Evolutionary conservation across 2,329 filamentous ascomycete genomes (phyloP).

Genomic region (Tolypocladium endophyticum): DNA sequence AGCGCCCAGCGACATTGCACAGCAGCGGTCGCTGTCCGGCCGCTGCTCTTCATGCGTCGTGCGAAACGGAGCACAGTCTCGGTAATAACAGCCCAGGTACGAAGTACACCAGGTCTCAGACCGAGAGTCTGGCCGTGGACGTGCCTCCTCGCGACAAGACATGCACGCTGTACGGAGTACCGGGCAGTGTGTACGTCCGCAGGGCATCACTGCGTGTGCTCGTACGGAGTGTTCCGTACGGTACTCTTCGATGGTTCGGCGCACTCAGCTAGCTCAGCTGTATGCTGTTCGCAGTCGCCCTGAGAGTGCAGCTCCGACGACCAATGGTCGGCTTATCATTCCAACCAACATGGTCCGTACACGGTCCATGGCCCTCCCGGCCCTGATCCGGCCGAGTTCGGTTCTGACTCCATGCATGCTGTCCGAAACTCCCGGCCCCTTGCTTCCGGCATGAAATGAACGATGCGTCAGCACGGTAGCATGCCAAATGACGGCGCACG

Average conservation of each 20-base stretch:
- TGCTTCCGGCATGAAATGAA: neutral
- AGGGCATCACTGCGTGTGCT: neutral
- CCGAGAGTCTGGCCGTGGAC: neutral
- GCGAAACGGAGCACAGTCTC: neutral
- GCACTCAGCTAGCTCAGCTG: neutral
- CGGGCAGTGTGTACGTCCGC: neutral
- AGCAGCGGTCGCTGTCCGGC: neutral
- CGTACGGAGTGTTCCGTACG: too few relatives aligned
- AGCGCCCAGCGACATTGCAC: neutral
- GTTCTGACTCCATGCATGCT: neutral
- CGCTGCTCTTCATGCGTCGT: neutral
- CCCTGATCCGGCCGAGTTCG: neutral
- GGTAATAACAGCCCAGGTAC: neutral
- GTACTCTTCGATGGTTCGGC: neutral
- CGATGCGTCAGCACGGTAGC: neutral
- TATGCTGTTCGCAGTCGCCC: neutral
- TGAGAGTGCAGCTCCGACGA: neutral
- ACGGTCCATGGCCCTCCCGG: neutral
- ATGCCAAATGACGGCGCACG: neutral
- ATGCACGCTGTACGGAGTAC: neutral
- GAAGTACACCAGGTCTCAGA: neutral
- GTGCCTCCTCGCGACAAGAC: neutral
- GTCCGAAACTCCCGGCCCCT: neutral
- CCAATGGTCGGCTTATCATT: neutral
- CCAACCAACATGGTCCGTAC: neutral